Evolutionary conservation across 768 basidiomycete species (phyloP).

Genomic region (Auriculariales sp.): DNA sequence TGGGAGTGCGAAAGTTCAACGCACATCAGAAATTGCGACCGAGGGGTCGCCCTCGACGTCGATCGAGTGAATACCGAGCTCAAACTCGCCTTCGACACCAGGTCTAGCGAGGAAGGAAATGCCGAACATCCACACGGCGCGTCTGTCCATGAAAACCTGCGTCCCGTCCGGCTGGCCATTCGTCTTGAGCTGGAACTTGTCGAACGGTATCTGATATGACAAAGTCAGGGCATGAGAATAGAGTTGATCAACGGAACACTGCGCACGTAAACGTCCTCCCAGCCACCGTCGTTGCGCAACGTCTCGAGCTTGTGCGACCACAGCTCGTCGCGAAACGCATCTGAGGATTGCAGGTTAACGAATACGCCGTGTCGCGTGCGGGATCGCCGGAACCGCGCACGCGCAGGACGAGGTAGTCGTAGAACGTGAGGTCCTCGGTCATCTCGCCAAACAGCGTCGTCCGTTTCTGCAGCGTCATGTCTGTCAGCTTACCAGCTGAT

Average conservation of each 20-base stretch:
- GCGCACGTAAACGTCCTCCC: conserved; percentile 75
- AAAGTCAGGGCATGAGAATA: conserved; percentile 7
- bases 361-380: conserved; percentile 76
- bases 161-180: conserved; percentile 45
- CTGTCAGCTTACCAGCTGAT: not conserved
- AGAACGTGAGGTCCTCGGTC: conserved; percentile 68
- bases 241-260: conserved; percentile 6
- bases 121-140: conserved; percentile 66
- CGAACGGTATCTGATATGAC: conserved; percentile 59
- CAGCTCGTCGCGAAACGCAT: conserved; percentile 63
- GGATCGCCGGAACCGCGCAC: conserved; percentile 67
- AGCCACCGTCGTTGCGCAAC: conserved; percentile 42
- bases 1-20: no score
- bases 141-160: conserved; percentile 62
- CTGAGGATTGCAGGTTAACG: conserved; percentile 76
- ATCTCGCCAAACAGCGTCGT: conserved; percentile 81
- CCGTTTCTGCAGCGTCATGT: conserved; percentile 31
- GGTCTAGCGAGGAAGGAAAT: conserved; percentile 79
- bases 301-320: conserved; percentile 93
- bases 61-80: conserved; percentile 71
- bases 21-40: no score
- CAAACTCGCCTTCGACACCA: conserved; percentile 57
- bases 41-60: not conserved
- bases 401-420: conserved; percentile 69
- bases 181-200: conserved; percentile 60